Evolutionary conservation across 768 basidiomycete species (phyloP).

Genomic region (Mycena pura): DNA sequence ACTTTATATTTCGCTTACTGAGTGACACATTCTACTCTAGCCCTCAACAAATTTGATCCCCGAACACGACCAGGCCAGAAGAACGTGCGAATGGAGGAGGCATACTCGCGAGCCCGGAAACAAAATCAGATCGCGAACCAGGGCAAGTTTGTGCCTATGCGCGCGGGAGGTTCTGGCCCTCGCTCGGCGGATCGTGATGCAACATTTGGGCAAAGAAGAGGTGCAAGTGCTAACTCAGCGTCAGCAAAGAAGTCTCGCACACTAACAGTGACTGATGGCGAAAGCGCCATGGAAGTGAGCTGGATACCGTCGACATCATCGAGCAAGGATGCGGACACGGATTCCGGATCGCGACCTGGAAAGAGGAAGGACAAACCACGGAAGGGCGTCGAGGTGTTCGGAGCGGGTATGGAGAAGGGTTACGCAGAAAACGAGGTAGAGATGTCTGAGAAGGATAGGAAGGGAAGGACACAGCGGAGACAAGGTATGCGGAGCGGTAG

Average conservation of each 20-base stretch:
- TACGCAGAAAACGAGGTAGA: constrained; percentile 53
- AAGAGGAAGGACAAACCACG: constrained; percentile 45
- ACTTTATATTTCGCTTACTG: background rate
- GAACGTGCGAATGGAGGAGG: constrained; percentile 54
- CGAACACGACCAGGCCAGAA: constrained; percentile 56
- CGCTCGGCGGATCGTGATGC: constrained; percentile 53
- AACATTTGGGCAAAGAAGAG: constrained; percentile 76
- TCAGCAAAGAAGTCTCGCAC: constrained; percentile 25
- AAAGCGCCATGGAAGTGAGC: constrained; percentile 72
- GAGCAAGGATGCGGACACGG: constrained; percentile 32
- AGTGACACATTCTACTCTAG: constrained; percentile 35
- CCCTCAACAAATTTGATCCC: constrained; percentile 58
- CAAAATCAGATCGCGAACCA: constrained; percentile 52
- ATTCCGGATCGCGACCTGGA: constrained; percentile 38
- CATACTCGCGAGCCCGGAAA: constrained; percentile 48
- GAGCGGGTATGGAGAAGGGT: constrained; percentile 89
- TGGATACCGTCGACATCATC: constrained; percentile 71
- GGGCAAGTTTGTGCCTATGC: constrained; percentile 72
- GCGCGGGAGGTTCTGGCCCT: constrained; percentile 43
- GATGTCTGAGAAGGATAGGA: constrained; percentile 69
- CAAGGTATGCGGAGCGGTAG: constrained; percentile 87
- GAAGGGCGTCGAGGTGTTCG: constrained; percentile 80
- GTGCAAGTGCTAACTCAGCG: constrained; percentile 29
- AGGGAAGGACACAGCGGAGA: constrained; percentile 81
- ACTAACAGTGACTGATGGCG: constrained; percentile 26